phyloP scores from a whole-genome alignment of 2,329 filamentous ascomycete genomes.

The Fusarium sulawesiense region DNA sequence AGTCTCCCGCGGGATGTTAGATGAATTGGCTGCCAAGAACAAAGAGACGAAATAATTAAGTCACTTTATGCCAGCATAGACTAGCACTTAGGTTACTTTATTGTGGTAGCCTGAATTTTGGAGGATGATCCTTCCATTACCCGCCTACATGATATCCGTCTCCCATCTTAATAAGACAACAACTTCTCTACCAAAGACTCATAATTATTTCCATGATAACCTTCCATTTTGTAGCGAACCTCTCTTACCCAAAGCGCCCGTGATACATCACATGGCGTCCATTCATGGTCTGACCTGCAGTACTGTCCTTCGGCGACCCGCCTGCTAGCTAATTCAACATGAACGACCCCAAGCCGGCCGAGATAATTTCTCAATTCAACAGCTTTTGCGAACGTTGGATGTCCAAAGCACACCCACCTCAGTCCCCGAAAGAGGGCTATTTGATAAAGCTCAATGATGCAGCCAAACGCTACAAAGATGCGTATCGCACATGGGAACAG shows the following conservation, averaged over 20 bases:
- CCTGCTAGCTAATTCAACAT: neutral
- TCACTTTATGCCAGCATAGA: neutral
- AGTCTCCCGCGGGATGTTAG: neutral
- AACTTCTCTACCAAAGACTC: neutral
- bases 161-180: neutral
- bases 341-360: neutral
- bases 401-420: neutral
- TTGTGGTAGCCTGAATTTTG: neutral
- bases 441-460: neutral
- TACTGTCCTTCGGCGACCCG: rapidly evolving
- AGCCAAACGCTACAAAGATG: neutral
- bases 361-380: neutral
- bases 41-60: neutral
- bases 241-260: neutral
- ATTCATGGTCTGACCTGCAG: neutral
- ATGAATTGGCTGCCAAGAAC: neutral
- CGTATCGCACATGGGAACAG: neutral
- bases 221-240: neutral
- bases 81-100: neutral
- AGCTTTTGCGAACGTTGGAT: neutral
- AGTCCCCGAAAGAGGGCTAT: neutral
- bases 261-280: neutral
- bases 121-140: neutral
- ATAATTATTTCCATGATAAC: neutral
- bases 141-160: neutral